A percentile compares a stretch with the other conserved stretches of the same genome.
Conservation (phyloP, 805 yeast genomes). For the Cyberlindnera galapagoensis region DNA sequence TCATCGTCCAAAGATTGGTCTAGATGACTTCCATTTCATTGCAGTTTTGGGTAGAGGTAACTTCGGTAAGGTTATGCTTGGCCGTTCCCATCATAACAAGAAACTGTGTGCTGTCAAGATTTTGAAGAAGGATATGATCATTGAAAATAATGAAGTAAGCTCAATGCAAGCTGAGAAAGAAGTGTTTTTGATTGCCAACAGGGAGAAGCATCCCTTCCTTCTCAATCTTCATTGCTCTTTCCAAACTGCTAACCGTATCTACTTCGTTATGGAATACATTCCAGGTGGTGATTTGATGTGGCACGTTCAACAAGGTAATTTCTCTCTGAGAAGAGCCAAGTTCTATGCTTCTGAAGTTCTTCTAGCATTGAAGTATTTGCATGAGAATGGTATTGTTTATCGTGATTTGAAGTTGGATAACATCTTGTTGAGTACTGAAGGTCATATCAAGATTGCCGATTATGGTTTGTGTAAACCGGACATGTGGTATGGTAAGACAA, state of each 20-base stretch:
- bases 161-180: constrained; percentile 92
- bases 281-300: constrained; percentile 99
- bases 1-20: constrained; percentile 70
- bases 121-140: constrained; percentile 89
- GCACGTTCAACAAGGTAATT: constrained; percentile 92
- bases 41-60: constrained; percentile 98
- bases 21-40: constrained; percentile 89
- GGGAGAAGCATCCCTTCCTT: constrained; percentile 87
- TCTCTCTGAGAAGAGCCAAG: constrained; percentile 87
- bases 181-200: constrained; percentile 77
- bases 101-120: constrained; percentile 93
- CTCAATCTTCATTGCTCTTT: constrained; percentile 89
- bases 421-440: constrained; percentile 79
- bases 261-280: constrained; percentile 97
- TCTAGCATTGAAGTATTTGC: constrained; percentile 85
- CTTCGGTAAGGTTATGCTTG: constrained; percentile 97
- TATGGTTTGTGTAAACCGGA: constrained; percentile 95
- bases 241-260: constrained; percentile 95
- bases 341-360: constrained; percentile 96
- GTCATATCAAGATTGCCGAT: constrained; percentile 95
- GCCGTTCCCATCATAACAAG: constrained; percentile 80
- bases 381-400: constrained; percentile 91
- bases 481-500: constrained; percentile 80
- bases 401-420: constrained; percentile 96
- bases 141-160: constrained; percentile 94